Conservation (phyloP, 345 rosid species). For the Murraya koenigii region DNA sequence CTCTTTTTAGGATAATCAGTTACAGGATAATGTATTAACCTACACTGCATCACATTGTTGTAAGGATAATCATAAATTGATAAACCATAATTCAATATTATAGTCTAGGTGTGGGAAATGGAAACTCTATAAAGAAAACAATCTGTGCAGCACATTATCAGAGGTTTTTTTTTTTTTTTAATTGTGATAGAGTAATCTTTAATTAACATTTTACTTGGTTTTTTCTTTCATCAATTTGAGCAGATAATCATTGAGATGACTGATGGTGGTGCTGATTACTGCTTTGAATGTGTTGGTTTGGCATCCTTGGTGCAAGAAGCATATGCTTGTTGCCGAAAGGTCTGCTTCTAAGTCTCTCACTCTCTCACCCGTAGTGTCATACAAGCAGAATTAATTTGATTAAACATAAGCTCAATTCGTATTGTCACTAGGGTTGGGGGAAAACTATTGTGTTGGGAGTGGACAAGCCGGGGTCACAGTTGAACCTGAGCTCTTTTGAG, state of each 20-base stretch:
- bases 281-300: constrained; percentile 76
- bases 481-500: constrained; percentile 46
- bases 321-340: constrained; percentile 70
- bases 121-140: neutral
- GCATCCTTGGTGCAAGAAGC: constrained; percentile 64
- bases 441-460: constrained; percentile 80
- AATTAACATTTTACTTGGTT: neutral
- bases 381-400: neutral
- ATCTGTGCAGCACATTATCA: neutral
- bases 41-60: neutral
- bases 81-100: neutral
- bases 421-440: constrained; percentile 76
- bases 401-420: neutral
- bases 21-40: neutral
- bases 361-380: neutral
- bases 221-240: neutral
- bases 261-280: constrained; percentile 75
- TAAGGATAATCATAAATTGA: neutral
- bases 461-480: constrained; percentile 57
- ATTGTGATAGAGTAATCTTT: too few species aligned
- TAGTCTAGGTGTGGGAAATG: neutral
- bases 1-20: neutral
- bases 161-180: neutral
- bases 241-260: constrained; percentile 73
- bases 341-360: constrained; percentile 13